Evolutionary conservation across 2,329 filamentous ascomycete species (phyloP), one percentile per base, ranked within the genome.

Genomic region (Beauveria brongniartii): DNA sequence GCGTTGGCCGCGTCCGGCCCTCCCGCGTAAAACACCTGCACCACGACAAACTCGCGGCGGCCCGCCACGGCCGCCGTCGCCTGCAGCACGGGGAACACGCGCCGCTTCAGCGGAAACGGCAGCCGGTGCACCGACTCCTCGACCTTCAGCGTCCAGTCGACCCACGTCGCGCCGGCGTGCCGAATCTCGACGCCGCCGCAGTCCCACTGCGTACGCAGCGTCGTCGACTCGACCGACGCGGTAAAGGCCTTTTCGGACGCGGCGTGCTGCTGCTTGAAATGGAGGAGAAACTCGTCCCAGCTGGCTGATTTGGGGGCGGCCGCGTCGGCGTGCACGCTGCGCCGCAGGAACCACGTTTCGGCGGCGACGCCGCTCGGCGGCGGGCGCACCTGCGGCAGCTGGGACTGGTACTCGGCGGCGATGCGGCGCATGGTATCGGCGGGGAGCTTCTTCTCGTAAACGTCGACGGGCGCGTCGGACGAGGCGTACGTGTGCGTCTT

Each of bases 121-220:
- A 91, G 78, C 51, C 77, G 77, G 70, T 91, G 88, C 60, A 80
- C 80, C 78, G 89, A 88, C 74, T 90, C 85, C 64, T 82, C 80
- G 24, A 89, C 74, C 66, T 69, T 67, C 20, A 86, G 71, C 37
- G 73, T 74, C 67, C 83, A 80, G 50, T 76, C 70, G 1, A 67
- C 72, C 81, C 82, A 86, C 24, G 61, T 68, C 57, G 70, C 67
- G 0, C 69, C 76, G 7, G 69, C 72, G n/a, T 73, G 68, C 20
- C 71, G 67, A 4, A 77, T 65, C 46, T 75, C 72, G 16, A 79
- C 68, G 9, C 71, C 77, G 5, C 48, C 67, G 60, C 77, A 80
- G 57, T 79, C 75, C 81, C 81, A 83, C 26, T 69, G 69, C 63
- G 75, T 74, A 40, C 74, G 70, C 60, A 73, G 67, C 59, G 68